These are phyloP conservation scores for Curvularia lunata DNA, from an alignment of 2,329 filamentous ascomycete species.

Conservation along the genomic window DNA sequence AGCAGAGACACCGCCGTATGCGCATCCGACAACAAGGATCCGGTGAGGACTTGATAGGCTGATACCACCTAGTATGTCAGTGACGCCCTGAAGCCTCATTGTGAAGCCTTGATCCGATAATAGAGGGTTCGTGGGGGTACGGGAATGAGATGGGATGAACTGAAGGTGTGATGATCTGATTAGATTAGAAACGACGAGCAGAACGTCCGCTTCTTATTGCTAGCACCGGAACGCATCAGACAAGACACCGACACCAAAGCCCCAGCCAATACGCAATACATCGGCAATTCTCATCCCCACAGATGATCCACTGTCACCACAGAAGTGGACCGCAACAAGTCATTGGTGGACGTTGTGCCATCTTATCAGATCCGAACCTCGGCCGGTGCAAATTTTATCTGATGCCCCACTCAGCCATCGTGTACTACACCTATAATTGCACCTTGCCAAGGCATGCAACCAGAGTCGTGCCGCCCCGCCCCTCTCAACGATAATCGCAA, in stretches of 20 bases:
- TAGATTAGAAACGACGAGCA: constrained; percentile 30
- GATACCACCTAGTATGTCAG: constrained; percentile 35
- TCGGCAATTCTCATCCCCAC: background rate
- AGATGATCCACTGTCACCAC: constrained; percentile 12
- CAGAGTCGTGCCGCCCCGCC: background rate
- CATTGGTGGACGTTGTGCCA: background rate
- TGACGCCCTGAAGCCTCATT: constrained; percentile 40
- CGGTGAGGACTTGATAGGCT: constrained; percentile 43
- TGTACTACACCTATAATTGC: background rate
- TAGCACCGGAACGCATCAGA: constrained; percentile 1
- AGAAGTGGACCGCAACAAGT: background rate
- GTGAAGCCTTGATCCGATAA: constrained; percentile 28
- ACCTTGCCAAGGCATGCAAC: constrained; percentile 1
- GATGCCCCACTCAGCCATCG: constrained; percentile 10
- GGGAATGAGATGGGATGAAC: constrained; percentile 4
- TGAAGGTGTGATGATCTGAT: constrained; percentile 45
- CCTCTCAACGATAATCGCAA: background rate
- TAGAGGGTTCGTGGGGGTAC: constrained; percentile 7
- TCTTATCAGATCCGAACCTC: constrained; percentile 18
- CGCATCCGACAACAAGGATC: constrained; percentile 72
- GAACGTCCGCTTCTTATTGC: constrained; percentile 16
- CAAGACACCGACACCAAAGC: constrained; percentile 23
- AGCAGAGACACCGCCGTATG: constrained; percentile 73
- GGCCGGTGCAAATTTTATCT: constrained; percentile 20
- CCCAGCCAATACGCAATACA: constrained; percentile 3